These are phyloP conservation scores for Dioszegia hungarica DNA, from an alignment of 768 basidiomycete genomes.

Conservation along the genomic window DNA sequence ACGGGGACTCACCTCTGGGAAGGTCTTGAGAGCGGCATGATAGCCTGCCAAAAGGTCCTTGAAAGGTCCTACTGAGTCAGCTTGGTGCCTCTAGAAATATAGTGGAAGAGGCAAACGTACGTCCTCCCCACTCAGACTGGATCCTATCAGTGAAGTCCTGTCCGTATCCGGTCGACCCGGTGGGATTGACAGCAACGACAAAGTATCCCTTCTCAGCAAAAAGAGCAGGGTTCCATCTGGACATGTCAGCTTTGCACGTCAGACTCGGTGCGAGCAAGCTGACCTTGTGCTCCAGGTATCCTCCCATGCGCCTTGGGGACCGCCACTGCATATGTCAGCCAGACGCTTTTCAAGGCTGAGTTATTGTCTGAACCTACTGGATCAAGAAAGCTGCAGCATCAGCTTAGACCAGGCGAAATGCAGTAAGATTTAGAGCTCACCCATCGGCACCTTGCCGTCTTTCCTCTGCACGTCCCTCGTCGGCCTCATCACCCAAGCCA, in stretches of 20 bases:
- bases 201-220: slow-evolving; percentile 62
- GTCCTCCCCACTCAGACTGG: slow-evolving; percentile 49
- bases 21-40: slow-evolving; percentile 34
- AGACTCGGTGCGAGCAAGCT: neutral
- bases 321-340: slow-evolving; percentile 15
- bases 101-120: slow-evolving; percentile 23
- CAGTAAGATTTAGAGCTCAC: neutral
- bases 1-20: slow-evolving; percentile 41
- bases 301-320: slow-evolving; percentile 65
- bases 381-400: slow-evolving; percentile 60
- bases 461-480: slow-evolving; percentile 59
- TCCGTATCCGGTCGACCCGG: slow-evolving; percentile 88
- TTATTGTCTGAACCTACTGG: slow-evolving; percentile 40
- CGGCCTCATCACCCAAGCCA: slow-evolving; percentile 81
- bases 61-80: slow-evolving; percentile 27
- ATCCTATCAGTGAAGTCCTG: slow-evolving; percentile 55
- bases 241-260: neutral
- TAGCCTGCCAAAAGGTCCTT: slow-evolving; percentile 50
- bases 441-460: slow-evolving; percentile 36
- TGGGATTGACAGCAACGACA: slow-evolving; percentile 81
- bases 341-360: no score
- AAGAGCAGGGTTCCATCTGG: slow-evolving; percentile 76
- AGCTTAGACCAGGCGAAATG: neutral
- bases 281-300: slow-evolving; percentile 70
- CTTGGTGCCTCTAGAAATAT: neutral